Evolutionary conservation across 208 protist species (phyloP).

Genomic region (Borovskyia barvae): DNA sequence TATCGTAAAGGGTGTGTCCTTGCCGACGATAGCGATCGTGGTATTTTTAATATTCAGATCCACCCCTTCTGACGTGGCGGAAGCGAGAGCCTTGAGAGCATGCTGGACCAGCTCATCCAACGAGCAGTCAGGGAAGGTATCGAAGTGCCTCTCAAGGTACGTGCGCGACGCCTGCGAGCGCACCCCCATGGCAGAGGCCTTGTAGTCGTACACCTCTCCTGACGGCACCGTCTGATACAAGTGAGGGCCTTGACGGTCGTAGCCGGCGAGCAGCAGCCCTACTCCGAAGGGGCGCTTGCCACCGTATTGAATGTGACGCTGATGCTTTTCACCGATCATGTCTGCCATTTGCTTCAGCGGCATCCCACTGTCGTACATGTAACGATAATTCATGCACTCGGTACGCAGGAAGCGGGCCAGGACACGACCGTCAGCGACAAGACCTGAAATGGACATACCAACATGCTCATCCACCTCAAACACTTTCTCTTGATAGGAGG

Average conservation of each 20-base stretch:
- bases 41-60: slow-evolving; percentile 93
- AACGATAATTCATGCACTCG: slow-evolving; percentile 98
- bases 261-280: slow-evolving; percentile 97
- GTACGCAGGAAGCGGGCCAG: slow-evolving; percentile 95
- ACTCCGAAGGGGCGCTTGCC: slow-evolving; percentile 98
- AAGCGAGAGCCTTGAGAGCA: slow-evolving; percentile 91
- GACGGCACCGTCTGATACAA: slow-evolving; percentile 97
- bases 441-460: slow-evolving; percentile 97
- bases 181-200: slow-evolving; percentile 98
- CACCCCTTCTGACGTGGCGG: slow-evolving; percentile 87
- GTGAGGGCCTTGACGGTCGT: slow-evolving; percentile 92
- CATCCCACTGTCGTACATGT: slow-evolving; percentile 80
- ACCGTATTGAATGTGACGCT: slow-evolving; percentile 96
- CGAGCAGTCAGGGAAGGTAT: slow-evolving; percentile 83
- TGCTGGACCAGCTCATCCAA: slow-evolving; percentile 92
- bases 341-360: slow-evolving; percentile 79
- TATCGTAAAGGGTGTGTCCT: slow-evolving; percentile 83
- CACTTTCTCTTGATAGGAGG: slow-evolving; percentile 98
- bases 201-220: slow-evolving; percentile 98
- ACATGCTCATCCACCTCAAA: slow-evolving; percentile 98
- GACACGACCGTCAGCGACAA: slow-evolving; percentile 96
- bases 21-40: slow-evolving; percentile 90
- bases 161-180: slow-evolving; percentile 97
- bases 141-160: slow-evolving; percentile 99
- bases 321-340: slow-evolving; percentile 92